Conservation (phyloP, 345 rosid genomes). For the Citrus mangshanensis region DNA sequence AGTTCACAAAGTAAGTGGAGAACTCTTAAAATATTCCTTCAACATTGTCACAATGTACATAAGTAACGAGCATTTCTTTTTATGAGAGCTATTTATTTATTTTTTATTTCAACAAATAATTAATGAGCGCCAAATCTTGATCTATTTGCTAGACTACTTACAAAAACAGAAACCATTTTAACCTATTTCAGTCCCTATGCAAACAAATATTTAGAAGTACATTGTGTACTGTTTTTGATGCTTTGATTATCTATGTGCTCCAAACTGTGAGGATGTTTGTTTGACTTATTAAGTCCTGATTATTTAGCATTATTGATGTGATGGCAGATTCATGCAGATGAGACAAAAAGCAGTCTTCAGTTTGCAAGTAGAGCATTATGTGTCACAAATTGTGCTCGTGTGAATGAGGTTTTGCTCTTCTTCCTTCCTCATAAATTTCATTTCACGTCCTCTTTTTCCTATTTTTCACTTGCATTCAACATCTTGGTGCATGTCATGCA, state of each 20-base stretch:
- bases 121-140: too few species aligned
- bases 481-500: not conserved
- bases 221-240: not conserved
- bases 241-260: not conserved
- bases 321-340: constrained; percentile 86
- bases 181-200: not conserved
- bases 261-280: not conserved
- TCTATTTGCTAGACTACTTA: not conserved
- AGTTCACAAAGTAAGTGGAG: too few species aligned
- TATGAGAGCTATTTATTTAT: not conserved
- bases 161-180: not conserved
- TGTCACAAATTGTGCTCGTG: constrained; percentile 86
- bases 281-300: constrained; percentile 3
- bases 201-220: not conserved
- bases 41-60: too few species aligned
- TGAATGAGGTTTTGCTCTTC: constrained; percentile 69
- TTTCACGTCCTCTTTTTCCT: not conserved
- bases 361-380: constrained; percentile 96
- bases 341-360: constrained; percentile 94
- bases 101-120: not conserved
- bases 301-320: constrained; percentile 18
- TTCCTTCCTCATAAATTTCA: not conserved
- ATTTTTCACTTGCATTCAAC: not conserved
- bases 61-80: not conserved
- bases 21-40: too few species aligned